phyloP scores from a whole-genome alignment of 2,329 filamentous ascomycete species.

The Simplicillium aogashimaense region DNA sequence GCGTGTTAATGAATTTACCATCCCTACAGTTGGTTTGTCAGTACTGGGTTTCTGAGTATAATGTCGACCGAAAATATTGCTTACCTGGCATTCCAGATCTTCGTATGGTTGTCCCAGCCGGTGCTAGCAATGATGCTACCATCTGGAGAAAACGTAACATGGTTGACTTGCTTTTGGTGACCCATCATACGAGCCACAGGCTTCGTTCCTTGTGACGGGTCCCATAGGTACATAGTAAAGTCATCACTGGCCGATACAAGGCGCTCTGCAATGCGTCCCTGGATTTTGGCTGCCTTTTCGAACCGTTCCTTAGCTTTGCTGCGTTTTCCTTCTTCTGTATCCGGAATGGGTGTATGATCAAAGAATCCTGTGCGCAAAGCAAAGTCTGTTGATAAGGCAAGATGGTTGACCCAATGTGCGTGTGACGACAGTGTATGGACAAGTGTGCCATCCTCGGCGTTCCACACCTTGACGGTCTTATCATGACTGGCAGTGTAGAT shows the following conservation, averaged over 20 bases:
- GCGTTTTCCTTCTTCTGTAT: slow-evolving; percentile 58
- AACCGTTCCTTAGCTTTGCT: slow-evolving; percentile 73
- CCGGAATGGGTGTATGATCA: slow-evolving; percentile 67
- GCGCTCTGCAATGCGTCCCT: slow-evolving; percentile 69
- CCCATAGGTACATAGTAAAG: slow-evolving; percentile 95
- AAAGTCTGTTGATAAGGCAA: slow-evolving; percentile 88
- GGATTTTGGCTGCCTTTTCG: slow-evolving; percentile 70
- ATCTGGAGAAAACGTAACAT: slow-evolving; percentile 89
- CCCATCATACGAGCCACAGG: slow-evolving; percentile 83
- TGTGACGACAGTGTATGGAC: slow-evolving; percentile 73
- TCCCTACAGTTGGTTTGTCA: slow-evolving; percentile 30
- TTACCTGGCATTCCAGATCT: slow-evolving; percentile 75
- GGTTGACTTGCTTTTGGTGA: slow-evolving; percentile 94
- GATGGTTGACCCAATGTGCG: slow-evolving; percentile 91
- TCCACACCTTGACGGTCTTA: slow-evolving; percentile 88
- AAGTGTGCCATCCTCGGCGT: slow-evolving; percentile 67
- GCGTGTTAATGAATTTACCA: slow-evolving; percentile 72
- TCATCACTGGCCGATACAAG: slow-evolving; percentile 89
- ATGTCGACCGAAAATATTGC: slow-evolving; percentile 5
- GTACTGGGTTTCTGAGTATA: slow-evolving; percentile 30
- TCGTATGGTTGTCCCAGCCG: slow-evolving; percentile 90
- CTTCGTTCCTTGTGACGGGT: slow-evolving; percentile 67
- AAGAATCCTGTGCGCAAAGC: slow-evolving; percentile 77
- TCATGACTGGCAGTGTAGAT: slow-evolving; percentile 85
- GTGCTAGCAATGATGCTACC: slow-evolving; percentile 79